Evolutionary conservation across 768 basidiomycete species (phyloP), one percentile per base, ranked within the genome.

Genomic region (Tylopilus intermedius): DNA sequence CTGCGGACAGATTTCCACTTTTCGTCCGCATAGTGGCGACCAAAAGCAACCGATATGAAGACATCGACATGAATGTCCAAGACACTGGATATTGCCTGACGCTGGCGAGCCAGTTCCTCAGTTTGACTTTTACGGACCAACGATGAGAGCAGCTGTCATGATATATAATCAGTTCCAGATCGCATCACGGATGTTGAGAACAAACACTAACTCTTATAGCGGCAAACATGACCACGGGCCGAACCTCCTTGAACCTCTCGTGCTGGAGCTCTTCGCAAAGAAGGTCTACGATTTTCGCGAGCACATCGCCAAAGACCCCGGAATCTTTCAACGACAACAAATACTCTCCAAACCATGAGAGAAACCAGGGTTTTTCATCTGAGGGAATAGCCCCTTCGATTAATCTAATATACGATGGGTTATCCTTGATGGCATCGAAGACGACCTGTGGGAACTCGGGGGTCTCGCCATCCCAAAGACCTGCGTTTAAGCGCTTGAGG

Each of bases 361-460:
- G 68, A 60, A 78, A 69, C 77, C 80, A 78, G 2, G 74, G 70
- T 48, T 66, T 70, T 24, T 75, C 72, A 7, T 65, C 65, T 24
- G 65, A 58, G 8, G 67, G 57, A 42, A 62, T 62, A 10, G 64
- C 54, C 4, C 65, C 68, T 49, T 73, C 71, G 11, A 89, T 57
- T 39, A 79, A 67, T 29, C 74, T 66, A 32, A 71, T 62, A 62
- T 80, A 86, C 6, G 75, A 72, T 3, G 73, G 65, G 65, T 95
- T 97, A 63, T 90, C 84, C 65, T 88, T 88, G 62, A 97, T 79
- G 13, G 85, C 79, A 62, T 90, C 90, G 60, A 95, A 86, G 7
- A 92, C 78, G 33, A 87, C 77, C 58, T 84, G 79, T 3, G 92
- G 86, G 62, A 84, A 89, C 60, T 90, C 84, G 5, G 80, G 73